Evolutionary conservation across 169 alveolate species (phyloP).

Genomic region (Plasmodium malariae): DNA sequence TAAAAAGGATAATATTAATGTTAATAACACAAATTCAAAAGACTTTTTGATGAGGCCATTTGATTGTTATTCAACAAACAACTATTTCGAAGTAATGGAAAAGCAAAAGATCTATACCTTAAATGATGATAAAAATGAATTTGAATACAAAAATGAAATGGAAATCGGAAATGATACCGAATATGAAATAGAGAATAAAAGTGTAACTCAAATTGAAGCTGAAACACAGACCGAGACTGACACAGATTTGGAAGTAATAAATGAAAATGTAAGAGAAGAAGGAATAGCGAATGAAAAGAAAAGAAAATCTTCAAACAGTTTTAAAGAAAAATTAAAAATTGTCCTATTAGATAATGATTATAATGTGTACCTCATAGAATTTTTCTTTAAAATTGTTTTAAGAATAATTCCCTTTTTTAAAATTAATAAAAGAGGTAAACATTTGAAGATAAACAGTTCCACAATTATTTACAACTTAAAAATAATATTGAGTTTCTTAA

Average conservation of each 20-base stretch:
- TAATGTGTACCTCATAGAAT: slow-evolving; percentile 41
- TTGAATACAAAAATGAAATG: neutral
- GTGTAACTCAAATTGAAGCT: slow-evolving; percentile 14
- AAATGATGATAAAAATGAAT: slow-evolving; percentile 8
- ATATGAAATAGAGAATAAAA: slow-evolving; percentile 41
- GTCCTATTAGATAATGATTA: slow-evolving; percentile 59
- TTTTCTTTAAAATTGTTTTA: slow-evolving; percentile 67
- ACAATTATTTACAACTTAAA: slow-evolving; percentile 50
- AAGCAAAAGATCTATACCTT: neutral
- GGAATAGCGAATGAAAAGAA: slow-evolving; percentile 4
- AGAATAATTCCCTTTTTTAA: slow-evolving; percentile 70
- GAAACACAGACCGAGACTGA: slow-evolving; percentile 52
- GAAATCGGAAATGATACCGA: slow-evolving; percentile 37
- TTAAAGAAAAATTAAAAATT: slow-evolving; percentile 39
- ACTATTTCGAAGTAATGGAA: slow-evolving; percentile 36
- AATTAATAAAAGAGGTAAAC: slow-evolving; percentile 7
- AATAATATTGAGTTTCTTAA: slow-evolving; percentile 42
- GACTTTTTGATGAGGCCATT: slow-evolving; percentile 7
- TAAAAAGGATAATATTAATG: slow-evolving; percentile 5
- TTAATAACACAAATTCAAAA: neutral
- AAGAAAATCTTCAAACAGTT: neutral
- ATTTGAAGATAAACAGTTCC: slow-evolving; percentile 14
- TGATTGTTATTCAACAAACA: slow-evolving; percentile 2
- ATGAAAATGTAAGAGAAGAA: slow-evolving; percentile 26
- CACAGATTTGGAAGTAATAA: slow-evolving; percentile 15